These are phyloP conservation scores for Leucoagaricus sp. DNA, from an alignment of 1,284 basidiomycete species.

Conservation along the genomic window DNA sequence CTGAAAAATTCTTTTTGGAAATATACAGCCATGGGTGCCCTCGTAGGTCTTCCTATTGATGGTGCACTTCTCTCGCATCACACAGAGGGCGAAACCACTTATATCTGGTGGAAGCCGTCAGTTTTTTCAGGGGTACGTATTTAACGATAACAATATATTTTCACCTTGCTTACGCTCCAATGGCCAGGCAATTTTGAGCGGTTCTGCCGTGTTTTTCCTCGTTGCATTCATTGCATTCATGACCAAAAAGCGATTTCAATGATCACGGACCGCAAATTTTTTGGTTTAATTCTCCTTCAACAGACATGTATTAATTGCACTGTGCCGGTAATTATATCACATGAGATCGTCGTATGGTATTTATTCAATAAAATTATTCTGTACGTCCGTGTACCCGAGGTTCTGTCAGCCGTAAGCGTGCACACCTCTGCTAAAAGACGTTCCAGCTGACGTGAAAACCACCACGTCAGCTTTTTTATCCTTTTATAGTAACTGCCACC, in stretches of 20 bases:
- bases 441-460: too few relatives aligned
- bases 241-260: not conserved
- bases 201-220: not conserved
- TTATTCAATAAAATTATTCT: too few relatives aligned
- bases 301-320: too few relatives aligned
- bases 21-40: not conserved
- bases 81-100: not conserved
- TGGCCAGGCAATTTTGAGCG: not conserved
- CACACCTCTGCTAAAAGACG: too few relatives aligned
- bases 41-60: not conserved
- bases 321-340: too few relatives aligned
- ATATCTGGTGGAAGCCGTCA: not conserved
- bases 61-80: not conserved
- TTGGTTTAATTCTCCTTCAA: too few relatives aligned
- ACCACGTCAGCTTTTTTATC: too few relatives aligned
- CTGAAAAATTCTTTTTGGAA: not conserved
- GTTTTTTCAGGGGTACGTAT: not conserved
- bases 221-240: not conserved
- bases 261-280: too few relatives aligned
- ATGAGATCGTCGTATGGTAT: too few relatives aligned
- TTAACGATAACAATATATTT: not conserved
- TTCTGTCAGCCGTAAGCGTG: too few relatives aligned
- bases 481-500: too few relatives aligned
- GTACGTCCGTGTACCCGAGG: too few relatives aligned
- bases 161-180: not conserved